A percentile compares a stretch with the other conserved stretches of the same genome.
These are phyloP conservation scores for Panicum virgatum DNA, from an alignment of 202 grass and related monocot genomes.

Conservation along the genomic window DNA sequence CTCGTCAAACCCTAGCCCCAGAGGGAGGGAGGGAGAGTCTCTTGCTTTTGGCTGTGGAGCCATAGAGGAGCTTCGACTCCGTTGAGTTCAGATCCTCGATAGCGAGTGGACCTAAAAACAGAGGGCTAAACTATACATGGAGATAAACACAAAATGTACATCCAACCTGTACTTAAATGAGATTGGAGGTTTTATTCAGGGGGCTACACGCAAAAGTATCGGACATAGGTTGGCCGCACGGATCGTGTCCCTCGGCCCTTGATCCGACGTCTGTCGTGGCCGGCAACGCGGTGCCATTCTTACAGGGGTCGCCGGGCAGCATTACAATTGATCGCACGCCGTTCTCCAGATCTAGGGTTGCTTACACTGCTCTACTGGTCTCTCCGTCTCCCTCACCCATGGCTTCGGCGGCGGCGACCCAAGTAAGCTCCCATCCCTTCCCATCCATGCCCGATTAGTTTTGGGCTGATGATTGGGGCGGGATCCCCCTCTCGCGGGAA, in stretches of 20 bases:
- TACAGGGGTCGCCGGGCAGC: neutral
- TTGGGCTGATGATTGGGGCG: too few species aligned
- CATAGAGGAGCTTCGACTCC: neutral
- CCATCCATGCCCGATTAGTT: too few species aligned
- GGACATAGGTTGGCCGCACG: neutral
- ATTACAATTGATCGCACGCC: neutral
- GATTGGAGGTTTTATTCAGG: neutral
- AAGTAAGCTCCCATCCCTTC: conserved; percentile 14
- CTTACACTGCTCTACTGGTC: neutral
- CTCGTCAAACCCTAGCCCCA: too few species aligned
- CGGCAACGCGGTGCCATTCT: neutral
- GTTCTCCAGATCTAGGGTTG: conserved; percentile 45
- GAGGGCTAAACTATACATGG: neutral
- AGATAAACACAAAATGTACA: neutral
- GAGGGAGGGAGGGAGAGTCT: too few species aligned
- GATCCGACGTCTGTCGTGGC: neutral
- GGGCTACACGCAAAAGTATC: neutral
- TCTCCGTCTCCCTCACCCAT: conserved; percentile 5
- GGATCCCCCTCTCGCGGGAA: too few species aligned
- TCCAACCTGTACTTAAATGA: neutral
- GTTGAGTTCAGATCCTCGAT: neutral
- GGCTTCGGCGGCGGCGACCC: conserved; percentile 41
- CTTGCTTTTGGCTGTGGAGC: neutral
- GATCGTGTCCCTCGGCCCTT: neutral
- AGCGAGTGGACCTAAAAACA: neutral